A percentile compares a stretch with the other conserved stretches of the same genome.
Conservation (phyloP, 1,284 basidiomycete genomes). For the Marasmius oreades region DNA sequence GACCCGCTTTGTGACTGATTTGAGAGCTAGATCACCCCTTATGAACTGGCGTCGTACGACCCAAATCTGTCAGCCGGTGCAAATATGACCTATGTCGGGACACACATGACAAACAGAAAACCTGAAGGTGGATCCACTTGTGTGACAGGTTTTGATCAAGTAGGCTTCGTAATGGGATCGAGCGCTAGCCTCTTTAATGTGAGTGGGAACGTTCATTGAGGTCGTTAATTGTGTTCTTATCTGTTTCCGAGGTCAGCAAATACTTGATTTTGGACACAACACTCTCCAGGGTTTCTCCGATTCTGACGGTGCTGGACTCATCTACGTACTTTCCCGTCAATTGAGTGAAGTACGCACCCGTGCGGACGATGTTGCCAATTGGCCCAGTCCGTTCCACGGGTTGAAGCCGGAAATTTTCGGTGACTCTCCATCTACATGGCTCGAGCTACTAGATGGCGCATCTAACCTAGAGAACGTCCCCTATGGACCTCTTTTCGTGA, state of each 20-base stretch:
- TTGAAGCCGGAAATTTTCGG: slow-evolving; percentile 40
- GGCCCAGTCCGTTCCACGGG: slow-evolving; percentile 61
- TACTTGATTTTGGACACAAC: slow-evolving; percentile 42
- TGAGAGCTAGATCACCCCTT: slow-evolving; percentile 48
- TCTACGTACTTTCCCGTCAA: slow-evolving; percentile 46
- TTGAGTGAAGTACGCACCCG: slow-evolving; percentile 46
- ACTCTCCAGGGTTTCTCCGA: slow-evolving; percentile 36
- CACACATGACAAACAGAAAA: slow-evolving; percentile 48
- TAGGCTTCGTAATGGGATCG: slow-evolving; percentile 61
- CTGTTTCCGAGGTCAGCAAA: slow-evolving; percentile 33
- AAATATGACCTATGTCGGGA: slow-evolving; percentile 58
- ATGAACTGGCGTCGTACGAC: slow-evolving; percentile 69
- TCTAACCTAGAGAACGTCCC: slow-evolving; percentile 66
- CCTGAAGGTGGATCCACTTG: slow-evolving; percentile 51
- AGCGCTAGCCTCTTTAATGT: slow-evolving; percentile 66
- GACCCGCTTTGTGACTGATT: neutral
- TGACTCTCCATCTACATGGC: slow-evolving; percentile 46
- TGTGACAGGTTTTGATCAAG: slow-evolving; percentile 64
- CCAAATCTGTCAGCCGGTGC: slow-evolving; percentile 58
- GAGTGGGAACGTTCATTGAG: slow-evolving; percentile 12
- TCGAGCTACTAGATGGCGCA: slow-evolving; percentile 59
- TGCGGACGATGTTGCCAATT: slow-evolving; percentile 61
- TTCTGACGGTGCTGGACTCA: slow-evolving; percentile 33
- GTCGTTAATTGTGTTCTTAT: neutral
- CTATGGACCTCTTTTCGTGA: slow-evolving; percentile 60